Conservation (phyloP, 805 yeast genomes). For the Metschnikowia continentalis region DNA sequence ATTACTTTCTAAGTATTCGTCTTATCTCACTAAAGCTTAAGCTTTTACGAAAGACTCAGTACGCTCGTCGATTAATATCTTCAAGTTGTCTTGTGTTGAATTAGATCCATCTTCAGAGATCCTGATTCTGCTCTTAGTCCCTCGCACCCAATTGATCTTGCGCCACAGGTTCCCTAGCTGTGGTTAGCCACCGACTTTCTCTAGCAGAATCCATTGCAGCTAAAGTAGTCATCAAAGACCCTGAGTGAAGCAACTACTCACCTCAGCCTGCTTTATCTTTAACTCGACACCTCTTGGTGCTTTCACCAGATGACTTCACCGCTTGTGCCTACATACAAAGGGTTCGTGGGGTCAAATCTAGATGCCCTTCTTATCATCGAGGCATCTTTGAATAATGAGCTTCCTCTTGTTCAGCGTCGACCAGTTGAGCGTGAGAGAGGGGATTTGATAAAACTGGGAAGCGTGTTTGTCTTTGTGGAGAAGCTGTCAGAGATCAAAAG, state of each 20-base stretch:
- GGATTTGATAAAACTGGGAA: slow-evolving; percentile 65
- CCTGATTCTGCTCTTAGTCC: not conserved
- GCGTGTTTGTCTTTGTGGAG: slow-evolving; percentile 81
- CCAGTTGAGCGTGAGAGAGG: slow-evolving; percentile 78
- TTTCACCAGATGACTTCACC: slow-evolving; percentile 2
- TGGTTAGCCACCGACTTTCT: not conserved
- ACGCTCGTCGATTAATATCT: not conserved
- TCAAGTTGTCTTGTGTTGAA: not conserved
- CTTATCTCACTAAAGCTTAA: not conserved
- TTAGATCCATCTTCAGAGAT: not conserved
- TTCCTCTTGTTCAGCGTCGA: slow-evolving; percentile 65
- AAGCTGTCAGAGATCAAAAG: slow-evolving; percentile 79
- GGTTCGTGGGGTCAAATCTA: slow-evolving; percentile 75
- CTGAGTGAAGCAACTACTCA: not conserved
- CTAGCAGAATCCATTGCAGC: not conserved
- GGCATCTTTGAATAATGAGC: slow-evolving; percentile 60
- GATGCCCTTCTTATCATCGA: slow-evolving; percentile 83
- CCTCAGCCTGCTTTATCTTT: not conserved
- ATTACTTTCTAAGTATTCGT: not conserved
- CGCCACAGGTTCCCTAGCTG: not conserved
- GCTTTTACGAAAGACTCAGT: not conserved
- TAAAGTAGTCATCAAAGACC: not conserved
- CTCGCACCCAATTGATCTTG: not conserved
- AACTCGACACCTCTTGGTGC: not conserved
- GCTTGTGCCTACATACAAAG: slow-evolving; percentile 28